Base-by-base conservation (phyloP, 169 alveolate species). In the Eimeria sp. region DNA sequence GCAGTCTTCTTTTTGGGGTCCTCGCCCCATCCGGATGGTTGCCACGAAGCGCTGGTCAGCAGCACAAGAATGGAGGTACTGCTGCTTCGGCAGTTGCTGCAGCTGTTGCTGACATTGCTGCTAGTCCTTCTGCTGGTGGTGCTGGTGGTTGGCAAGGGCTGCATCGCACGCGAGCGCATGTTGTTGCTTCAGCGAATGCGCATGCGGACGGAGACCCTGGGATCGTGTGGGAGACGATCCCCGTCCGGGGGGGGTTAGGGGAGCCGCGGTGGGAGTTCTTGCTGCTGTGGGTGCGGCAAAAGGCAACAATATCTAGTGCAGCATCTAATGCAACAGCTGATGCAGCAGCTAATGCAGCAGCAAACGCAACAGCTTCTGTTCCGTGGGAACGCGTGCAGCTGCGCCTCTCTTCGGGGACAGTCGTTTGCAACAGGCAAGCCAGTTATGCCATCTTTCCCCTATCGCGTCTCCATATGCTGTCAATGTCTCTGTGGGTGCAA, bases 1-100 rank as follows among this genome's bases (percentile, higher is more conserved):
- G 90, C 51, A 82, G 90, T n/a, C 90, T 82, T 49, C 90, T 82
- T 34, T 14, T 47, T 82, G 90, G 90, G 49, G 65, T 82, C 72
- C 72, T 82, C 58, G 65, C 72, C 43, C 90, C 90, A 25, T 73
- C 65, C 9, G 90, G 90, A 7, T 49, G 34, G 45, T 72, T 82
- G 47, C 72, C 90, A 10, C 47, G 14, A n/a, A 10, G 14, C 25
- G 10, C 16, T 5, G 22, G 51, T 70, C 90, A 82, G 72, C 90
- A 82, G 70, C 90, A 40, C 9, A 34, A 11, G 2, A 10, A 22
- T 11, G n/a, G 25, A 40, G 11, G 25, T 27, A 40, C 18, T 34
- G 63, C 54, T 34, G 63, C 43, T 20, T 30, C 54, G 25, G 87
- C 63, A 14, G 58, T 61, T 20, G 82, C 82, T 34, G 82, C 43